phyloP scores from a whole-genome alignment of 2,329 filamentous ascomycete species.

The Beauveria brongniartii region DNA sequence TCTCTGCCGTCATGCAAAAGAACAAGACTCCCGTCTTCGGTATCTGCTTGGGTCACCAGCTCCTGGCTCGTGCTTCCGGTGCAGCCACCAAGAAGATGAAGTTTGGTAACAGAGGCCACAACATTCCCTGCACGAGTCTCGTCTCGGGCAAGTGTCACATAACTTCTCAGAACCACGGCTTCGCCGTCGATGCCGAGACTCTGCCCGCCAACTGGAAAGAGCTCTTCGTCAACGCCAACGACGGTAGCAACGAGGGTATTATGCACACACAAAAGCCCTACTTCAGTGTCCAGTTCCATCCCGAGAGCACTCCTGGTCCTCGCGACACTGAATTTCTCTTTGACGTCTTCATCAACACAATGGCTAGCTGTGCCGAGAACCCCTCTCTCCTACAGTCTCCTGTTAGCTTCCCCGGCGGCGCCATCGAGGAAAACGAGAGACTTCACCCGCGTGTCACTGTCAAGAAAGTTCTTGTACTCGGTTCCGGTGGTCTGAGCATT shows the following conservation, averaged over 20 bases:
- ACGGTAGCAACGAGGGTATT: constrained; percentile 96
- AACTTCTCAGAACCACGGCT: constrained; percentile 98
- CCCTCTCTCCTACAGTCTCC: constrained; percentile 59
- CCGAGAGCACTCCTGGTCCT: constrained; percentile 91
- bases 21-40: constrained; percentile 85
- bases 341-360: constrained; percentile 88
- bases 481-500: constrained; percentile 91
- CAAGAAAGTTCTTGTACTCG: constrained; percentile 91
- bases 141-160: constrained; percentile 96
- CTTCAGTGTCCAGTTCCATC: constrained; percentile 99
- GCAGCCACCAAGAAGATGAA: constrained; percentile 93
- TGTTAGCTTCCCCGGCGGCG: constrained; percentile 82
- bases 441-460: constrained; percentile 71
- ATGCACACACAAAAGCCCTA: constrained; percentile 77
- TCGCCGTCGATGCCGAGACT: constrained; percentile 74
- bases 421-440: constrained; percentile 67
- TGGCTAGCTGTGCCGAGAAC: constrained; percentile 63
- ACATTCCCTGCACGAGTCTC: constrained; percentile 95
- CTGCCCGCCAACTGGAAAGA: constrained; percentile 79
- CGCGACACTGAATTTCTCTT: constrained; percentile 95
- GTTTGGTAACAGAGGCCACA: constrained; percentile 97
- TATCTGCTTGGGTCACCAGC: constrained; percentile 92
- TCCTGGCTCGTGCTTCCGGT: constrained; percentile 80
- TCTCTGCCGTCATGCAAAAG: constrained; percentile 66
- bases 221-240: constrained; percentile 96